Evolutionary conservation across 306 rosid genomes (phyloP), one percentile per base, ranked within the genome.

Genomic region (Medicago truncatula): DNA sequence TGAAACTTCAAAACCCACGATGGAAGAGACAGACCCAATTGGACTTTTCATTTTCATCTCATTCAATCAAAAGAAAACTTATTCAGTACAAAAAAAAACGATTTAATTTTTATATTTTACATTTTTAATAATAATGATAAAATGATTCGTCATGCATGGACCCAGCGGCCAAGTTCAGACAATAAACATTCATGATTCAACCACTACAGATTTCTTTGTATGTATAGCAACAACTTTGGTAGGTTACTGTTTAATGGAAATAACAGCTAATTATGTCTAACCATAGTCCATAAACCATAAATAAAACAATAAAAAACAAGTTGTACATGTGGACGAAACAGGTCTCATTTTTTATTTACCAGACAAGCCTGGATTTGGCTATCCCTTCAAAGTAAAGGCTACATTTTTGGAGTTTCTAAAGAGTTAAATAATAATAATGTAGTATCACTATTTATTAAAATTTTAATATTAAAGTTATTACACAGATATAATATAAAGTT

Each of bases 111-210:
- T 34, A 17, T 52, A 64, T 65, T 6, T 1, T 8, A 3, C 61
- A 5, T 60, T 28, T 28, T n/a, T 25, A 67, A 66, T 60, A 8
- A 68, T 39, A 53, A 17, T 62, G 18, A 20, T 41, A 34, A 16
- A 62, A n/a, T 17, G 71, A 63, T 20, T 18, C 6, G 50, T 9
- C 34, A 16, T 65, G 34, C 9, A 66, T 41, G 81, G 77, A 52
- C 81, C 78, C 59, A 76, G 6, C 50, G 49, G 16, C 75, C 56
- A 23, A 76, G 59, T 76, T 6, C 62, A 73, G 75, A 76, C 85
- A 81, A 81, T 23, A 71, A 76, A 71, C 75, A 71, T 66, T 70
- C 23, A 52, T 11, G 73, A 62, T 81, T 28, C 77, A 82, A 82
- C 82, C 18, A 76, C 82, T 76, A 75, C 71, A 46, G 50, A 76